phyloP scores from a whole-genome alignment of 108 stramenopile species.

The Pinguiococcus pyrenoidosus region DNA sequence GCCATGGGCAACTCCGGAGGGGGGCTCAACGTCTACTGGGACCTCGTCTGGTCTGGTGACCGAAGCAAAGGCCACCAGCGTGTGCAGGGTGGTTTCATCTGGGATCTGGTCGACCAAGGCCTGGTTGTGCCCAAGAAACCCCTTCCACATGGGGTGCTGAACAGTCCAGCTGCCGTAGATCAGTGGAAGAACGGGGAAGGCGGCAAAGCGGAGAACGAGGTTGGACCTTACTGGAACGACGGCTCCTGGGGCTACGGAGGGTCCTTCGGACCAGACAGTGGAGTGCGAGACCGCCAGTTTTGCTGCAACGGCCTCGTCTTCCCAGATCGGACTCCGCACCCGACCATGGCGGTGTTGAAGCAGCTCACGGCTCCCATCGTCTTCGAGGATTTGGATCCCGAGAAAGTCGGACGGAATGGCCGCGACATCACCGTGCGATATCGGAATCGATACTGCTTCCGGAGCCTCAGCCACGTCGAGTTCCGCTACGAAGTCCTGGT shows the following conservation, averaged over 20 bases:
- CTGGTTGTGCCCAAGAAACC: constrained; percentile 3
- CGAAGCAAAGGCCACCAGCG: constrained; percentile 25
- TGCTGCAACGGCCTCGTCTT: constrained; percentile 81
- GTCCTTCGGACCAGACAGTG: not conserved
- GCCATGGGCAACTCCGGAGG: constrained; percentile 91
- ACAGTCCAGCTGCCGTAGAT: no score
- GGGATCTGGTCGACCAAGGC: constrained; percentile 93
- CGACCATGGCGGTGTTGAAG: constrained; percentile 68
- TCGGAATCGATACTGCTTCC: no score
- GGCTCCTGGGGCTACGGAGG: constrained; percentile 12
- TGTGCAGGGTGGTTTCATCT: constrained; percentile 88
- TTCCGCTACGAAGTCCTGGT: no score
- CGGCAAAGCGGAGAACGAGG: no score
- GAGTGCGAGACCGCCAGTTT: constrained; percentile 44
- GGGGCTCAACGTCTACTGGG: constrained; percentile 70
- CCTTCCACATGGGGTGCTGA: not conserved
- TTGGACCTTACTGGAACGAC: no score
- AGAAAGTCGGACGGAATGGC: no score
- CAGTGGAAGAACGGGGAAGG: no score
- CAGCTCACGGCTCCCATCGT: constrained; percentile 64
- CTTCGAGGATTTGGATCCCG: constrained; percentile 2
- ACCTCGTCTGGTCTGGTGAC: constrained; percentile 44
- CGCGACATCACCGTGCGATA: no score
- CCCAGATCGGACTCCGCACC: constrained; percentile 74
- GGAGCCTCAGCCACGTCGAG: no score